Conservation (phyloP, 768 basidiomycete genomes). For the Trametes sanguinea region DNA sequence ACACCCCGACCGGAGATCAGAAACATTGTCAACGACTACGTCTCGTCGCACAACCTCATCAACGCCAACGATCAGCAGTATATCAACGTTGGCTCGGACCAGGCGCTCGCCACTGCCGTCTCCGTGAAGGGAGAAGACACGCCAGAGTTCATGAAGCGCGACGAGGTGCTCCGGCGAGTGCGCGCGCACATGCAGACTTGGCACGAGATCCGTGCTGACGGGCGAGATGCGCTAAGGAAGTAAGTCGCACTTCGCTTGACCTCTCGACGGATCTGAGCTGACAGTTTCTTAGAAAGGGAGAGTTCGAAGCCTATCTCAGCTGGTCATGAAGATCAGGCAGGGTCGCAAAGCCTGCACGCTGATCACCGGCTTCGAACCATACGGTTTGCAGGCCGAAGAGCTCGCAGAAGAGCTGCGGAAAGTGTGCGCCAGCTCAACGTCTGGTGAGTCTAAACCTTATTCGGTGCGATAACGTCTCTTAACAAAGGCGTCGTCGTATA, state of each 20-base stretch:
- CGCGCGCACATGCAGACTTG: conserved; percentile 73
- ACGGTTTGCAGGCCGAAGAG: conserved; percentile 63
- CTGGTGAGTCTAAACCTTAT: conserved; percentile 47
- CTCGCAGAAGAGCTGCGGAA: conserved; percentile 80
- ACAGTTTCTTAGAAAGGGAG: conserved; percentile 65
- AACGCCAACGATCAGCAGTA: conserved; percentile 69
- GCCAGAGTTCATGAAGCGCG: conserved; percentile 63
- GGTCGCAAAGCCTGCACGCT: conserved; percentile 77
- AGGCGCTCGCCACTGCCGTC: conserved; percentile 33
- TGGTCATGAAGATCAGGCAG: conserved; percentile 73
- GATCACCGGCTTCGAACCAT: conserved; percentile 81
- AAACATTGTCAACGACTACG: conserved; percentile 60
- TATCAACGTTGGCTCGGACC: conserved; percentile 61
- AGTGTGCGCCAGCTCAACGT: conserved; percentile 77
- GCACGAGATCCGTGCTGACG: conserved; percentile 62
- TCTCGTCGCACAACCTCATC: conserved; percentile 58
- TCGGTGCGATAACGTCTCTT: neutral
- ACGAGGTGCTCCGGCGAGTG: conserved; percentile 58
- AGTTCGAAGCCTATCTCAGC: conserved; percentile 66
- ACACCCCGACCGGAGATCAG: conserved; percentile 59
- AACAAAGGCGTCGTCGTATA: conserved; percentile 27
- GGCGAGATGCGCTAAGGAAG: conserved; percentile 61
- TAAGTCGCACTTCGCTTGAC: conserved; percentile 35
- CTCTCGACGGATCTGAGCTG: neutral
- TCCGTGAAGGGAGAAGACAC: conserved; percentile 32